Evolutionary conservation across 257 asterid species (phyloP).

Genomic region (Lantana camara): DNA sequence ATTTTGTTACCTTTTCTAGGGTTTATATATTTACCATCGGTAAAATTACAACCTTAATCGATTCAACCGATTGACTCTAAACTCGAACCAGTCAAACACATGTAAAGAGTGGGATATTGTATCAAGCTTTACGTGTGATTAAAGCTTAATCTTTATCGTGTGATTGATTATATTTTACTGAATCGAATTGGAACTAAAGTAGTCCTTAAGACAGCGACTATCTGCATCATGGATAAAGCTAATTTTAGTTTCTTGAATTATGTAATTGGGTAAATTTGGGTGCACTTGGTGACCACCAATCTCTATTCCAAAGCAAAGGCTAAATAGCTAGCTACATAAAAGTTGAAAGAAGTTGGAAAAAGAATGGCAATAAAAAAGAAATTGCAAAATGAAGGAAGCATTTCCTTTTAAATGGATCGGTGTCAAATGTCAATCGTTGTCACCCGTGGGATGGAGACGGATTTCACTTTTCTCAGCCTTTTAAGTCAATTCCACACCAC

Average conservation of each 20-base stretch:
- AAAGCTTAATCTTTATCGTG: too few relatives aligned
- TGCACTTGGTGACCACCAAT: slow-evolving; percentile 13
- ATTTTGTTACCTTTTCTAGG: background rate
- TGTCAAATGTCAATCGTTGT: slow-evolving; percentile 45
- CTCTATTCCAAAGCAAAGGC: slow-evolving; percentile 23
- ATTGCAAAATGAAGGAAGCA: slow-evolving; percentile 38
- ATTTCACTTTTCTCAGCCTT: slow-evolving; percentile 49
- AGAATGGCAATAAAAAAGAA: background rate
- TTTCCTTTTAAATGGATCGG: slow-evolving; percentile 37
- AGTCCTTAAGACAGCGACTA: slow-evolving; percentile 51
- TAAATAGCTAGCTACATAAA: too few relatives aligned
- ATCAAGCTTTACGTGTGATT: too few relatives aligned
- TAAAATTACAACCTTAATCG: slow-evolving; percentile 8
- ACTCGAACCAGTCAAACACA: too few relatives aligned
- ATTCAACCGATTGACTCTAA: too few relatives aligned
- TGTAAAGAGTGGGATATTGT: too few relatives aligned
- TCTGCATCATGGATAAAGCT: slow-evolving; percentile 30
- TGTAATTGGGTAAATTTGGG: too few relatives aligned
- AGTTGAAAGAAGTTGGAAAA: too few relatives aligned
- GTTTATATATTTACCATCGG: slow-evolving; percentile 22
- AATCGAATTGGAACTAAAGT: too few relatives aligned
- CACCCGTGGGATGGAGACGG: slow-evolving; percentile 41
- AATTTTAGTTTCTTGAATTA: too few relatives aligned
- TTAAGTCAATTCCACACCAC: slow-evolving; percentile 41
- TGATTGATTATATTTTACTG: too few relatives aligned